Conservation (phyloP, 2,329 filamentous ascomycete genomes). For the Chaetomium sp. region DNA sequence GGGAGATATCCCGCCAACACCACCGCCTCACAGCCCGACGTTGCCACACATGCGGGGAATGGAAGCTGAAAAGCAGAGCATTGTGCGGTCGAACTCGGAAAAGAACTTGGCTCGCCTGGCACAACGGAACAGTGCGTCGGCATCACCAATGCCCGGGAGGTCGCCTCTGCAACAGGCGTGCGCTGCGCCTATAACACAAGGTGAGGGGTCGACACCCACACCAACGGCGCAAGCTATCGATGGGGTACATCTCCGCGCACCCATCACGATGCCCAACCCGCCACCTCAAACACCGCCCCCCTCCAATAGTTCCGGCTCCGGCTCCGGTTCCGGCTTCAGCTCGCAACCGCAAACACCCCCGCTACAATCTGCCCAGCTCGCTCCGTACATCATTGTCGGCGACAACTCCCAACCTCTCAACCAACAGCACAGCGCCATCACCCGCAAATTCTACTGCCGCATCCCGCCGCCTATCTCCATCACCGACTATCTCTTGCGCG, state of each 20-base stretch:
- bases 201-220: neutral
- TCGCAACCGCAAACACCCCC: constrained; percentile 15
- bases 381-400: constrained; percentile 57
- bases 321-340: constrained; percentile 19
- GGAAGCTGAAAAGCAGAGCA: constrained; percentile 55
- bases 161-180: constrained; percentile 12
- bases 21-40: constrained; percentile 56
- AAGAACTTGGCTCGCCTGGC: constrained; percentile 44
- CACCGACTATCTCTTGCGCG: constrained; percentile 75
- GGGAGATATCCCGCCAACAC: constrained; percentile 76
- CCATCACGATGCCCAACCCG: constrained; percentile 7
- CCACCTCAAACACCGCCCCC: constrained; percentile 5
- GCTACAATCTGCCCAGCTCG: constrained; percentile 23
- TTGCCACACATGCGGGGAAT: constrained; percentile 60
- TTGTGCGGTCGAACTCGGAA: constrained; percentile 52
- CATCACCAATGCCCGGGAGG: constrained; percentile 18
- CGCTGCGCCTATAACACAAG: neutral
- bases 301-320: no score
- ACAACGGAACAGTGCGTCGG: constrained; percentile 32
- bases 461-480: constrained; percentile 75
- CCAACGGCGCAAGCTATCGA: constrained; percentile 38
- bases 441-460: constrained; percentile 89
- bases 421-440: constrained; percentile 77
- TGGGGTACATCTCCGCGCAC: constrained; percentile 43
- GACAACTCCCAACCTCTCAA: constrained; percentile 66